Conservation (phyloP, 371 early-diverging fungal species). For the Paramicrosporidium saccamoebae region DNA sequence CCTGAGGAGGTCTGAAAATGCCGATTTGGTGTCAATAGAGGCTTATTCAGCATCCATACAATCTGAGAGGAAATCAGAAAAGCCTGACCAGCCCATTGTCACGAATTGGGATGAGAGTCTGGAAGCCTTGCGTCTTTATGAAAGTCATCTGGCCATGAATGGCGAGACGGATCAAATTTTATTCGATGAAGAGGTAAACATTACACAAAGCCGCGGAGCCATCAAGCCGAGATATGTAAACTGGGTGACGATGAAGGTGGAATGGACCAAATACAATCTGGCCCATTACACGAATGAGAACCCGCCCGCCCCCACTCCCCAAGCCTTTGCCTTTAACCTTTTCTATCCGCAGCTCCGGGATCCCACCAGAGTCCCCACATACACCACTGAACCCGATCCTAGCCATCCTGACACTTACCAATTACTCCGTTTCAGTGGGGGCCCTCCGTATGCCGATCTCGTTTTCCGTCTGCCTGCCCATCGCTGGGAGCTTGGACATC, state of each 20-base stretch:
- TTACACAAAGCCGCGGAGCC: no score
- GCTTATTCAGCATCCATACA: no score
- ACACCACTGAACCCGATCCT: conserved; percentile 30
- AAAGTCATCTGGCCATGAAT: no score
- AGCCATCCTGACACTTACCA: conserved; percentile 29
- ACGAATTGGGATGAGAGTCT: no score
- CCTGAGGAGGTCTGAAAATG: no score
- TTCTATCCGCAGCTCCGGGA: conserved; percentile 89
- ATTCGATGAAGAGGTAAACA: no score
- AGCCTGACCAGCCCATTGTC: no score
- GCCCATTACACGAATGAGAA: conserved; percentile 84
- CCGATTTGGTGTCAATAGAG: no score
- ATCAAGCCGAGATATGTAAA: conserved; percentile 76
- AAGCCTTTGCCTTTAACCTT: conserved; percentile 82
- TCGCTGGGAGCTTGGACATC: conserved; percentile 78
- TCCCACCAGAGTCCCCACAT: conserved; percentile 49
- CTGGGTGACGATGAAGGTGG: conserved; percentile 73
- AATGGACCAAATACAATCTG: conserved; percentile 95
- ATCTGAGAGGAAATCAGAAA: no score
- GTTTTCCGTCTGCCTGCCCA: conserved; percentile 73
- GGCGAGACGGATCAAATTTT: no score
- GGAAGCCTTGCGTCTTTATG: no score
- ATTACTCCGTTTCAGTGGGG: conserved; percentile 52
- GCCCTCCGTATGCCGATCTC: conserved; percentile 81
- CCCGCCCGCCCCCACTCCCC: conserved; percentile 82